Evolutionary conservation across 1,284 basidiomycete species (phyloP), one percentile per base, ranked within the genome.

Genomic region (Cutaneotrichosporon daszewskae): DNA sequence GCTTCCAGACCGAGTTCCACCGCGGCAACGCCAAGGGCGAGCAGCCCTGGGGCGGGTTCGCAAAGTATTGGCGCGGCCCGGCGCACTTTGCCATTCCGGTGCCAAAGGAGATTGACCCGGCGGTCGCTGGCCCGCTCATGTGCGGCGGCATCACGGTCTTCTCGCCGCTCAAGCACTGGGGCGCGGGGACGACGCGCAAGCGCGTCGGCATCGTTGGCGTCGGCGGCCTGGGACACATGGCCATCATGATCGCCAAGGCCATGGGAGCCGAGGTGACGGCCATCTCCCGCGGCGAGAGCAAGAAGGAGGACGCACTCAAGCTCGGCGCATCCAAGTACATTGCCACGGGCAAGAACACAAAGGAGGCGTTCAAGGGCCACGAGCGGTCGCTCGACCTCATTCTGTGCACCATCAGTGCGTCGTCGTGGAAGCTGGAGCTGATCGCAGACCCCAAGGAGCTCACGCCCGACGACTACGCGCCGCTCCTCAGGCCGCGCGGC

Each of bases 31-130:
- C 47, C 20, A 55, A 60, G 35, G 64, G 59, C 8, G 29, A 35
- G 26, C 51, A 50, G 27, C 54, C 22, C 1, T 76, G 80, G 34
- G 73, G 74, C 69, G 23, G 74, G 68, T 13, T 71, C 66, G 49
- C 72, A 27, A 71, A 73, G 47, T 65, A 68, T 57, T 66, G 60
- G 60, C 49, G 58, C 23, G 60, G 59, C 33, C 56, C 60, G 4
- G 38, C 57, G n/a, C 77, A 75, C 47, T 84, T 81, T 57, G 80
- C 80, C 36, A 79, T 84, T 64, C 75, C 75, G 12, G 76, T 85
- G 41, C 83, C 83, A 0, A 74, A 79, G 2, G 74, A 60, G 2
- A 62, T 84, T 32, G 72, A 76, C 40, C 73, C 76, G 2, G 77
- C 77, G 31, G 59, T 76, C 36, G 79, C 75, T 2, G 72, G 71